A percentile compares a stretch with the other conserved stretches of the same genome.
phyloP scores from a whole-genome alignment of 495 filamentous ascomycete species.

The Podospora sp. region DNA sequence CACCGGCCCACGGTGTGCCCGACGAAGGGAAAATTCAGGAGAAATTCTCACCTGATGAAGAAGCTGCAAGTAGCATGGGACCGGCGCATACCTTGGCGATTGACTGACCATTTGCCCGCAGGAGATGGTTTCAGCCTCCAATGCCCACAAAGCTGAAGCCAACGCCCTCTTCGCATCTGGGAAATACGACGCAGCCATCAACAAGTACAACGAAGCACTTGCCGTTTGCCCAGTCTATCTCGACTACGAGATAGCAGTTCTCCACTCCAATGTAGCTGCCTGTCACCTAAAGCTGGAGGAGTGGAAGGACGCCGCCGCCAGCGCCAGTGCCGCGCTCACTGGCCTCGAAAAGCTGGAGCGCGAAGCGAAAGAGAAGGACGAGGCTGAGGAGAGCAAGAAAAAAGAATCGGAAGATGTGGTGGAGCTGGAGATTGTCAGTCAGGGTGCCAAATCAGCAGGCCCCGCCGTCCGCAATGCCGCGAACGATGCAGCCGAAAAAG shows the following conservation, averaged over 20 bases:
- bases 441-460: constrained; percentile 52
- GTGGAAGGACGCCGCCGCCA: constrained; percentile 80
- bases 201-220: constrained; percentile 83
- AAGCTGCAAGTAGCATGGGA: constrained; percentile 31
- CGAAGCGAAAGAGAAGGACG: constrained; percentile 26
- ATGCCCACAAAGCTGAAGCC: constrained; percentile 72
- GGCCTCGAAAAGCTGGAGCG: constrained; percentile 62
- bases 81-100: constrained; percentile 1
- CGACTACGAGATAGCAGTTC: constrained; percentile 84
- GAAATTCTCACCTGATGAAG: constrained; percentile 55
- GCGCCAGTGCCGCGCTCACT: constrained; percentile 73
- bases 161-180: constrained; percentile 74
- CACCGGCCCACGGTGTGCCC: not conserved
- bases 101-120: constrained; percentile 34
- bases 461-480: constrained; percentile 45
- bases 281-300: constrained; percentile 84
- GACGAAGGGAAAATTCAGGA: constrained; percentile 24
- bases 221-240: constrained; percentile 83
- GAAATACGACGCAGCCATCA: constrained; percentile 82
- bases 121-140: constrained; percentile 71
- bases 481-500: constrained; percentile 30
- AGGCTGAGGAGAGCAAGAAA: constrained; percentile 15
- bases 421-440: constrained; percentile 60
- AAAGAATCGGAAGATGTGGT: constrained; percentile 60
- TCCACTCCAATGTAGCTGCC: constrained; percentile 87